phyloP scores from a whole-genome alignment of 176 grass and related monocot species.

The Aegilops longissima region DNA sequence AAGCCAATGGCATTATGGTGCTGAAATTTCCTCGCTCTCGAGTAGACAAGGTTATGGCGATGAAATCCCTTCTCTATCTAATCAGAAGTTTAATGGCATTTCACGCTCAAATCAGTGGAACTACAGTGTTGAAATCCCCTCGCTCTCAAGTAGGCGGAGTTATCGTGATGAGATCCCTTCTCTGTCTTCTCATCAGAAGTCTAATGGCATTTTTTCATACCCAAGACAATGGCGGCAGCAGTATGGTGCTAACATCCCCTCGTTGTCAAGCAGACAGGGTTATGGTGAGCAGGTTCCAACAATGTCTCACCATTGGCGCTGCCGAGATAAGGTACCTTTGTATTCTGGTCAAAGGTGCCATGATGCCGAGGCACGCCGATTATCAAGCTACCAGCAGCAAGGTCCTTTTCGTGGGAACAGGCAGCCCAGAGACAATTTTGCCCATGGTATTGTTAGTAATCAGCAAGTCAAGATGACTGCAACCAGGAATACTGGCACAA shows the following conservation, averaged over 20 bases:
- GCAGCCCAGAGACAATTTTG: conserved; percentile 10
- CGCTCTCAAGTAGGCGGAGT: conserved; percentile 22
- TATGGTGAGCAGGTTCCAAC: conserved; percentile 46
- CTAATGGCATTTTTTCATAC: not conserved
- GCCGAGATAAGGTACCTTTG: conserved; percentile 35
- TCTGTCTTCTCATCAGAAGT: not conserved
- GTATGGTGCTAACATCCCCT: conserved; percentile 15
- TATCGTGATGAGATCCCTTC: conserved; percentile 49
- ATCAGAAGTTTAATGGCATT: not conserved
- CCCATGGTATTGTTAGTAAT: conserved; percentile 16
- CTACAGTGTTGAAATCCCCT: conserved; percentile 24
- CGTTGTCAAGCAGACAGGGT: conserved; percentile 27
- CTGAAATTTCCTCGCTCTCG: conserved; percentile 17
- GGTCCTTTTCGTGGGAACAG: conserved; percentile 27
- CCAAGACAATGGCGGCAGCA: not conserved
- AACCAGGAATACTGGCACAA: conserved; percentile 20
- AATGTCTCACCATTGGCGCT: conserved; percentile 13
- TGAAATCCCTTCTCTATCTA: conserved; percentile 41
- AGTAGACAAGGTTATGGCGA: conserved; percentile 27
- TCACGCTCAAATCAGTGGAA: not conserved
- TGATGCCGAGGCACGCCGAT: conserved; percentile 2
- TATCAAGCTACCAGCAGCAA: conserved; percentile 8
- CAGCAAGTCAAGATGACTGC: conserved; percentile 22
- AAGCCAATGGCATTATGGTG: conserved; percentile 17
- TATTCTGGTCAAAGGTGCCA: conserved; percentile 32